Evolutionary conservation across 805 yeast species (phyloP).

Genomic region (Zygotorulaspora danielsina): DNA sequence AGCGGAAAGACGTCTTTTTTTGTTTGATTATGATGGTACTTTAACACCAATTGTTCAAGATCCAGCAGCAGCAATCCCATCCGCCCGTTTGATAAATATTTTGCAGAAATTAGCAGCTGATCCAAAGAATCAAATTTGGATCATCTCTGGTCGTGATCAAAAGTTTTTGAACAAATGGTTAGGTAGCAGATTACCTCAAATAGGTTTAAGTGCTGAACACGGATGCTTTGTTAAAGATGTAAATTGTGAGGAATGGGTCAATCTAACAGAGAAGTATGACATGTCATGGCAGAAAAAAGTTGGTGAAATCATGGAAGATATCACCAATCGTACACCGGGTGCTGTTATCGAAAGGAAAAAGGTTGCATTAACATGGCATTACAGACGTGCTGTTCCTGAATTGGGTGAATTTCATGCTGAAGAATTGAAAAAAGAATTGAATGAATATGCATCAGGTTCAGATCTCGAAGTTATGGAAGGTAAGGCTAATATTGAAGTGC

Average conservation of each 20-base stretch:
- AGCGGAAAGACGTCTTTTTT: slow-evolving; percentile 67
- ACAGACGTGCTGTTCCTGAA: slow-evolving; percentile 90
- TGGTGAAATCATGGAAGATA: slow-evolving; percentile 62
- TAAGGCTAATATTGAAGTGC: slow-evolving; percentile 94
- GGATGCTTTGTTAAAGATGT: slow-evolving; percentile 88
- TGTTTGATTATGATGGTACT: slow-evolving; percentile 97
- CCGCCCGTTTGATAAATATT: slow-evolving; percentile 59
- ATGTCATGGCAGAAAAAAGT: slow-evolving; percentile 95
- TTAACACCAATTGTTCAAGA: slow-evolving; percentile 93
- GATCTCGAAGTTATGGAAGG: slow-evolving; percentile 97
- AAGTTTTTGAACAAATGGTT: slow-evolving; percentile 83
- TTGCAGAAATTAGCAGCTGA: slow-evolving; percentile 62
- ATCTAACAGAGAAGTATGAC: slow-evolving; percentile 74
- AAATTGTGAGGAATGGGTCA: slow-evolving; percentile 68
- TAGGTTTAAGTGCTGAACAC: slow-evolving; percentile 94
- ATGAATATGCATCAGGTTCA: slow-evolving; percentile 56
- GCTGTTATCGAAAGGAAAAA: slow-evolving; percentile 80
- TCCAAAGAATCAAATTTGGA: slow-evolving; percentile 85
- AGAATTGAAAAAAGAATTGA: slow-evolving; percentile 61
- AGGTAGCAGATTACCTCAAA: slow-evolving; percentile 54
- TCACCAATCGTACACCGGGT: slow-evolving; percentile 88
- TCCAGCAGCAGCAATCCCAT: slow-evolving; percentile 98
- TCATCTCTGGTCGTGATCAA: slow-evolving; percentile 94
- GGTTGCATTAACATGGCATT: slow-evolving; percentile 97
- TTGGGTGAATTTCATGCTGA: slow-evolving; percentile 83